These are phyloP conservation scores for Aspergillaceae sp. DNA, from an alignment of 2,329 filamentous ascomycete species.

Conservation along the genomic window DNA sequence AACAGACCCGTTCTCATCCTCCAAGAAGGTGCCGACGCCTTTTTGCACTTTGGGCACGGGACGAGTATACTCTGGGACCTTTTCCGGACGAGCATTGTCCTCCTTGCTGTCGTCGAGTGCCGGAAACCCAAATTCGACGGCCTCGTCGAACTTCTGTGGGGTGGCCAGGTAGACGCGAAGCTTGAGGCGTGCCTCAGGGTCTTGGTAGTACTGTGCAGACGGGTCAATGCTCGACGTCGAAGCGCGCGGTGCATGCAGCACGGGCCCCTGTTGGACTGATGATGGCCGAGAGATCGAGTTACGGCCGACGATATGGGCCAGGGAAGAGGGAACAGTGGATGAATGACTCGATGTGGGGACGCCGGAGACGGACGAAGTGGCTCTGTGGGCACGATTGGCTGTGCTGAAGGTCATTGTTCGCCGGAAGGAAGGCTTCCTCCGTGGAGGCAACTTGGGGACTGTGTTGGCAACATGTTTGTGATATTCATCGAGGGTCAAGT, in stretches of 20 bases:
- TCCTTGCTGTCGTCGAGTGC: constrained; percentile 31
- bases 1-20: constrained; percentile 35
- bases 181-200: constrained; percentile 79
- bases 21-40: constrained; percentile 44
- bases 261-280: constrained; percentile 40
- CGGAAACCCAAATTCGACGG: constrained; percentile 86
- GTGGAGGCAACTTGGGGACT: constrained; percentile 10
- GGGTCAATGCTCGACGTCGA: constrained; percentile 55
- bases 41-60: constrained; percentile 33
- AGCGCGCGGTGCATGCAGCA: constrained; percentile 45
- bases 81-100: constrained; percentile 5
- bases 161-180: constrained; percentile 78
- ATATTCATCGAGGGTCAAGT: constrained; percentile 63
- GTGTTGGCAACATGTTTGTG: constrained; percentile 52
- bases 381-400: constrained; percentile 49
- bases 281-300: constrained; percentile 33
- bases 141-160: constrained; percentile 91
- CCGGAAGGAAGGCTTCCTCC: constrained; percentile 53
- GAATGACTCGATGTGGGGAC: constrained; percentile 37
- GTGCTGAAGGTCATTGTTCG: constrained; percentile 65
- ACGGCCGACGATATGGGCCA: constrained; percentile 20
- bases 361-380: constrained; percentile 31
- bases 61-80: constrained; percentile 5
- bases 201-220: constrained; percentile 73
- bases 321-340: constrained; percentile 19